Percentiles rank a stretch among this genome's conserved stretches.
These are phyloP conservation scores for Cyberlindnera veronae DNA, from an alignment of 805 yeast species.

Conservation along the genomic window DNA sequence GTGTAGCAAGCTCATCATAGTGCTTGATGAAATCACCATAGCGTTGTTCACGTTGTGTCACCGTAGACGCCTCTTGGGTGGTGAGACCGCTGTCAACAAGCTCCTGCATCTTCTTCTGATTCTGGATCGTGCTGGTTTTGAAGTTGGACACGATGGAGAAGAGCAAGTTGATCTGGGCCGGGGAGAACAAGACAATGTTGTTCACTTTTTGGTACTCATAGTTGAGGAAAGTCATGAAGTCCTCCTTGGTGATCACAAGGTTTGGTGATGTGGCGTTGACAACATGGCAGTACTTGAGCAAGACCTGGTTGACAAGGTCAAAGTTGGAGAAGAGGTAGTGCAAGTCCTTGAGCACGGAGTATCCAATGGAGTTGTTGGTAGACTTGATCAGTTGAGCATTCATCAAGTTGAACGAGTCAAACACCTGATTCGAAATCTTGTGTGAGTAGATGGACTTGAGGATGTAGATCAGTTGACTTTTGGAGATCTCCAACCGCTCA, in stretches of 20 bases:
- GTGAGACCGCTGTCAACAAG: constrained; percentile 12
- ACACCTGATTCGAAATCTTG: constrained; percentile 36
- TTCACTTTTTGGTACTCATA: constrained; percentile 38
- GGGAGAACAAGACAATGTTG: constrained; percentile 38
- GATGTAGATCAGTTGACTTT: constrained; percentile 33
- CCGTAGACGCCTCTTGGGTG: constrained; percentile 7
- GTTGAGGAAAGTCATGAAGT: constrained; percentile 33
- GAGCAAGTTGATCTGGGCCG: constrained; percentile 37
- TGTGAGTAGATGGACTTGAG: constrained; percentile 36
- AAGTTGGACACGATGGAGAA: constrained; percentile 30
- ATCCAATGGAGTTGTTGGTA: constrained; percentile 27
- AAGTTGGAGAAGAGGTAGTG: constrained; percentile 38
- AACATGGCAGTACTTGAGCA: constrained; percentile 31
- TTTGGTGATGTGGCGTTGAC: constrained; percentile 13
- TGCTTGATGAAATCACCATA: constrained; percentile 16
- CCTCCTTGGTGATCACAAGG: constrained; percentile 35
- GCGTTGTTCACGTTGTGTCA: constrained; percentile 11
- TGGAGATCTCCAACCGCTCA: constrained; percentile 31
- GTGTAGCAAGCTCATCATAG: constrained; percentile 18
- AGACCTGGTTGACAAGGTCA: constrained; percentile 36
- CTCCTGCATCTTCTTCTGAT: constrained; percentile 15
- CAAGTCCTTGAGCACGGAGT: constrained; percentile 36
- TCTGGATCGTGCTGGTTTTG: constrained; percentile 25
- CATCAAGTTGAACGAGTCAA: constrained; percentile 28
- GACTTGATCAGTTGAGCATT: constrained; percentile 20